These are phyloP conservation scores for Penicillium bialowiezense DNA, from an alignment of 495 filamentous ascomycete genomes.

Conservation along the genomic window DNA sequence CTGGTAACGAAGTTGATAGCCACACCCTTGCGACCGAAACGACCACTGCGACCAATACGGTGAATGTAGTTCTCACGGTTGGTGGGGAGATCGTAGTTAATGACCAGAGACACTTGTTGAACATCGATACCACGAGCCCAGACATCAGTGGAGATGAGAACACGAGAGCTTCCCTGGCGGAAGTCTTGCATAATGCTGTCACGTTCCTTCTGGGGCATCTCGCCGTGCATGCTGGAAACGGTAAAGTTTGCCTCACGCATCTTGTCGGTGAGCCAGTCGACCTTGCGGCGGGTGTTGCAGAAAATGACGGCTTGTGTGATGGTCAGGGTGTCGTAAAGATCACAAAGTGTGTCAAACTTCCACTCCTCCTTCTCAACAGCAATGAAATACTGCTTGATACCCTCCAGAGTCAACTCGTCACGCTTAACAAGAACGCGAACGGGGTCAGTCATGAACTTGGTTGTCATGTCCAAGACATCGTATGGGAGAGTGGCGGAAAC, in stretches of 20 bases:
- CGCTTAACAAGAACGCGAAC: constrained; percentile 99
- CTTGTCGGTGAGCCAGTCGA: constrained; percentile 99
- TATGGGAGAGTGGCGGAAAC: constrained; percentile 96
- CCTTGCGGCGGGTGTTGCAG: constrained; percentile 99
- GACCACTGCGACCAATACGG: constrained; percentile 90
- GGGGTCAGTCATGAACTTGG: constrained; percentile 99
- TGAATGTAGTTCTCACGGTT: constrained; percentile 99
- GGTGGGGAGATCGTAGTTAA: constrained; percentile 97
- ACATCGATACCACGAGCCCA: constrained; percentile 99
- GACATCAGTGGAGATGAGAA: constrained; percentile 97
- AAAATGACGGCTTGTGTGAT: constrained; percentile 99
- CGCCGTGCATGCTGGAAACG: constrained; percentile 96
- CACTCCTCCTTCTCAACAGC: constrained; percentile 99
- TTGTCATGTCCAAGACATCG: constrained; percentile 98
- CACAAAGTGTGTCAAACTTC: constrained; percentile 99
- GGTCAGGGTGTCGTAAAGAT: constrained; percentile 98
- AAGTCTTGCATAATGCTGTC: constrained; percentile 99
- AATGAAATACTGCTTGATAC: constrained; percentile 99
- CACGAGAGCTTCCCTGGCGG: constrained; percentile 90
- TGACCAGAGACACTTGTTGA: constrained; percentile 97
- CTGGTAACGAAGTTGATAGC: constrained; percentile 99
- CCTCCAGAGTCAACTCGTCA: constrained; percentile 97
- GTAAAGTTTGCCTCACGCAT: constrained; percentile 98
- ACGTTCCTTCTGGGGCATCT: constrained; percentile 97
- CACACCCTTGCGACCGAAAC: constrained; percentile 97